Evolutionary conservation across 805 yeast genomes (phyloP), one percentile per base, ranked within the genome.

Genomic region (Hanseniaspora lindneri): DNA sequence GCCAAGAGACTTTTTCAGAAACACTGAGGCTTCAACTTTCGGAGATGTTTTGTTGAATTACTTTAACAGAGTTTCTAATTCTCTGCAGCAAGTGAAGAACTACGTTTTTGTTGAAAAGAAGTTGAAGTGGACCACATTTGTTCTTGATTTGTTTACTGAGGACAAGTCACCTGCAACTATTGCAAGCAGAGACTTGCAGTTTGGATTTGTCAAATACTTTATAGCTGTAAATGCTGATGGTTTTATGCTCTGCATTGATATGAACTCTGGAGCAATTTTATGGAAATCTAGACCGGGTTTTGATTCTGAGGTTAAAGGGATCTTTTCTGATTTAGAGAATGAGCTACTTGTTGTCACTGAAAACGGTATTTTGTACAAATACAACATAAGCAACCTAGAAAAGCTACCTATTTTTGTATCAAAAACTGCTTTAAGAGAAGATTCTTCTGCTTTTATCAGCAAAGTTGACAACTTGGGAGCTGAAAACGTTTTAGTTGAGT

Each of bases 201-300:
- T 76, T 62, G 80, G 80, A 1, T 67, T 71, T 29, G 56, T 61
- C 7, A 75, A 75, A 50, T 57, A 59, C 4, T 52, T 76, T 24
- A 58, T 75, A 2, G 65, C 67, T 0, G 65, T 71, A 2, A 68
- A 76, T 0, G 55, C 58, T 11, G 58, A 58, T 39, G 72, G 73
- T 4, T 65, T 64, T 40, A 43, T 79, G 1, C 59, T 69, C 9
- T 76, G 74, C 1, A 57, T 75, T 16, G 66, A 71, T 51, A 58
- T 73, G 1, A 54, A 60, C 5, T 60, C 68, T 44, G 74, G 75
- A 17, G 54, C 60, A 14, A 30, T 47, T 20, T 54, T 61, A 6
- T 77, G 80, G 81, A 55, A 49, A 4, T 53, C 62, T 23, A 53
- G 58, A 23, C 53, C 63, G n/a, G 53, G 52, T 6, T 47, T 55